Base-by-base conservation (phyloP, 2,329 filamentous ascomycete genomes). In the Cryphonectria carpinicola region DNA sequence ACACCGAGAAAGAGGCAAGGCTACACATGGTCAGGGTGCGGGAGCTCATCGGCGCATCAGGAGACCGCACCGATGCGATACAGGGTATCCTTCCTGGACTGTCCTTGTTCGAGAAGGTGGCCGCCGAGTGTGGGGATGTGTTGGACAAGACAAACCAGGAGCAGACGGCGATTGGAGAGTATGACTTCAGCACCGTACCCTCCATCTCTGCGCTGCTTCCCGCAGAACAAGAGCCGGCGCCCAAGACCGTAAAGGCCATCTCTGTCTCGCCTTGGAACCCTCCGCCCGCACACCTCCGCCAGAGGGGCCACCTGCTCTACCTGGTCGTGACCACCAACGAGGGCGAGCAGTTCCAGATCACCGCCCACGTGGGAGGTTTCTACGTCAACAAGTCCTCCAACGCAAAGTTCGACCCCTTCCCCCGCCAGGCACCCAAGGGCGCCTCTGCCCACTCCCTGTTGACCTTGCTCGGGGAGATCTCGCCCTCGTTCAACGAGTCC, bases 301-400 rank as follows among this genome's bases (percentile, higher is more conserved):
- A 97, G 79, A 94, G 93, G 79, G 96, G 96, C 32, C 96, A 99
- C 80, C 85, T 99, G 70, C 87, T 99, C 65, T 99, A 99, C 81
- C 87, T 99, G 28, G 87, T 94, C 73, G 87, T 96, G 60, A 95
- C 92, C 22, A 98, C 95, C 70, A 95, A 94, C 76, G 96, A 99
- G 82, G 95, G 95, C 73, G 96, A 99, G 83, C 94, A 97, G 80
- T 91, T 92, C 81, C 94, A 98, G 81, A 92, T 99, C 78, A 99
- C 97, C 13, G 90, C 93, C 19, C 94, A 98, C 77, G 92, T 97
- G 66, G 95, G 94, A 19, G 96, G 96, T 28, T 99, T 99, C 85
- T 99, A 92, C 80, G 92, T 98, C 78, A 99, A 97, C 87, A 97
- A 95, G 82, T 98, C 93, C 41, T 96, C 94, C 68, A 98, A 96